phyloP scores from a whole-genome alignment of 2,329 filamentous ascomycete species.

The Dactylella cylindrospora region DNA sequence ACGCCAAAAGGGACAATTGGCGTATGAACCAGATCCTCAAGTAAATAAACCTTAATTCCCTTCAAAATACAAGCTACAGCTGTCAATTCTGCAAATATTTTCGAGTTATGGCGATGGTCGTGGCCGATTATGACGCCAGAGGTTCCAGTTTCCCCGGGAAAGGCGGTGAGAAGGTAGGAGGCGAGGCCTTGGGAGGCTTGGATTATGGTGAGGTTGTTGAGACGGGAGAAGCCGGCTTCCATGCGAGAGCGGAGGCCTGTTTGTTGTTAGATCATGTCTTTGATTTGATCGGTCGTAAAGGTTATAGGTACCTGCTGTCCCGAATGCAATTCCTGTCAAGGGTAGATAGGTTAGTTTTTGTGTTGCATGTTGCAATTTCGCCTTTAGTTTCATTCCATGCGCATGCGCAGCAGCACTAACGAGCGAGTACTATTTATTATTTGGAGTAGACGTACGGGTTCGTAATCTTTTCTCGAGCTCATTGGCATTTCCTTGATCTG shows the following conservation, averaged over 20 bases:
- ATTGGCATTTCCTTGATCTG: slow-evolving; percentile 39
- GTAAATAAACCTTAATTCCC: slow-evolving; percentile 63
- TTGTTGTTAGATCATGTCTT: background rate
- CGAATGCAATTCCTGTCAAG: slow-evolving; percentile 47
- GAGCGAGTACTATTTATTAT: background rate
- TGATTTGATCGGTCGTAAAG: background rate
- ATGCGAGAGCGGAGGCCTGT: slow-evolving; percentile 65
- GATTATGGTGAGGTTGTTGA: slow-evolving; percentile 63
- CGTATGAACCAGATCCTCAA: slow-evolving; percentile 61
- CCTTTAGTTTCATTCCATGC: no score
- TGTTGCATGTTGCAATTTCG: no score
- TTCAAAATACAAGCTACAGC: slow-evolving; percentile 63
- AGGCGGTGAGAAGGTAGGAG: slow-evolving; percentile 59
- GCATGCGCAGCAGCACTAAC: no score
- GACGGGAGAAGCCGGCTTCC: slow-evolving; percentile 65
- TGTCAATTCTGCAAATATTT: slow-evolving; percentile 62
- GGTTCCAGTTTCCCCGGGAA: slow-evolving; percentile 46
- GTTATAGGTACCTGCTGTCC: slow-evolving; percentile 46
- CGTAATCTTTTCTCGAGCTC: slow-evolving; percentile 47
- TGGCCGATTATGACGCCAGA: slow-evolving; percentile 62
- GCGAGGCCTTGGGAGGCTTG: slow-evolving; percentile 68
- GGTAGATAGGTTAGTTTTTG: slow-evolving; percentile 1
- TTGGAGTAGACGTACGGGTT: slow-evolving; percentile 34
- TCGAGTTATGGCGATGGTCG: slow-evolving; percentile 65
- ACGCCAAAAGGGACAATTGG: slow-evolving; percentile 66